Base-by-base conservation (phyloP, 345 rosid genomes). In the Pistacia atlantica region DNA sequence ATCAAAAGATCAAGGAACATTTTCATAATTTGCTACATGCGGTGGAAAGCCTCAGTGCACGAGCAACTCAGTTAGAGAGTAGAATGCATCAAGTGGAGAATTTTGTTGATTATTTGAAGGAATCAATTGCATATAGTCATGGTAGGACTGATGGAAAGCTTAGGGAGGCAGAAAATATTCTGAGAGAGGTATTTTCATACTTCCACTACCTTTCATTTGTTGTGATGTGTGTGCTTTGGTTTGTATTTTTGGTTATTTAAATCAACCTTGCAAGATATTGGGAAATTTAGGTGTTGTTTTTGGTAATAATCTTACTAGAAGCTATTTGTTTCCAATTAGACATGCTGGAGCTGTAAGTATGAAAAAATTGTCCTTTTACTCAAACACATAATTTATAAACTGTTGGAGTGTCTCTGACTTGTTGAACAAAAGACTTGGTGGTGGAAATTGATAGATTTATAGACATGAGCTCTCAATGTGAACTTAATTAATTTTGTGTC, bases 1-100 rank as follows among this genome's bases (percentile, higher is more conserved):
- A 87, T 65, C 62, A 22, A 11, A 89, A 69, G 76, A 77, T 89
- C 84, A 87, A 74, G 81, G 90, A 83, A 46, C 88, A 84, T 57
- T 45, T 73, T 28, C 85, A 77, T 60, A 66, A 79, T 75, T 69
- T 87, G 71, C 79, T 89, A 3, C 84, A 79, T 68, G 81, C 86
- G 1, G 81, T 88, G 71, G 84, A 84, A 59, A 76, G 84, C 45
- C 77, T 90, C 12, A 85, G 83, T 60, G 84, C 90, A 9, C 79
- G 83, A 57, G 76, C 88, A 4, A 76, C 88, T 69, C 90, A 85
- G 70, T 65, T 88, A 77, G 93, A 90, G 84, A 85, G 77, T 71
- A 81, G 83, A 77, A 81, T 75, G 1, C 83, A 69, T 18, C 81
- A 25, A 61, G 56, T 85, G 48, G 93, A 87, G 79, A 83, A 77